Percentiles rank a stretch among this genome's conserved stretches.
These are phyloP conservation scores for Tanacetum coccineum DNA, from an alignment of 129 eudicot species.

Conservation along the genomic window DNA sequence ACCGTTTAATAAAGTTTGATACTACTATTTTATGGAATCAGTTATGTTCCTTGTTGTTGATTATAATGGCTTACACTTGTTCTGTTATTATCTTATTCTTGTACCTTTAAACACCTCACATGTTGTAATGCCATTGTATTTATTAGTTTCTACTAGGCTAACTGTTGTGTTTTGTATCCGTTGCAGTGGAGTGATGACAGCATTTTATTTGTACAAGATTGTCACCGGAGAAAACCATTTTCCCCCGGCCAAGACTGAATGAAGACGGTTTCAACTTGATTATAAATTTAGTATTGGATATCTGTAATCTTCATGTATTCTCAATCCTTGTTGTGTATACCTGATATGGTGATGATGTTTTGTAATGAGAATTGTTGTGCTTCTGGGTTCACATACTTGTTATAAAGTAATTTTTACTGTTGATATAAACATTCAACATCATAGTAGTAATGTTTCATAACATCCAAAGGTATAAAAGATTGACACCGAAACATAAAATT, in stretches of 20 bases:
- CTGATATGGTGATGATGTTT: background rate
- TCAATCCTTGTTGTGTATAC: constrained; percentile 21
- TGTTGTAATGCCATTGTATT: no score
- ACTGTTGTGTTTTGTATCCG: no score
- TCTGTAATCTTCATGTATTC: constrained; percentile 22
- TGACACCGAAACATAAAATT: background rate
- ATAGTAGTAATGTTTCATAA: background rate
- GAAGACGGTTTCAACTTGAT: constrained; percentile 6
- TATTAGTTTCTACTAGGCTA: no score
- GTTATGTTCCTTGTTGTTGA: no score
- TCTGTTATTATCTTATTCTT: no score
- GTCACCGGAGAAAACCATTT: constrained; percentile 75
- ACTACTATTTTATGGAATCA: no score
- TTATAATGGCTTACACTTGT: no score
- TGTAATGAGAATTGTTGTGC: constrained; percentile 3
- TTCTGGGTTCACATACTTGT: constrained; percentile 3
- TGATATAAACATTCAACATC: background rate
- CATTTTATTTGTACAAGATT: constrained; percentile 75
- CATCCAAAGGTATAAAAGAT: background rate
- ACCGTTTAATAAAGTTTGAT: no score
- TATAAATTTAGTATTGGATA: background rate
- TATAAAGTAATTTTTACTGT: background rate
- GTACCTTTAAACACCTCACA: no score
- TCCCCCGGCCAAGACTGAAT: constrained; percentile 54
- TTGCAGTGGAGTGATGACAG: no score